These are phyloP conservation scores for Trebouxia sp. DNA, from an alignment of 139 green algal genomes.

Conservation along the genomic window DNA sequence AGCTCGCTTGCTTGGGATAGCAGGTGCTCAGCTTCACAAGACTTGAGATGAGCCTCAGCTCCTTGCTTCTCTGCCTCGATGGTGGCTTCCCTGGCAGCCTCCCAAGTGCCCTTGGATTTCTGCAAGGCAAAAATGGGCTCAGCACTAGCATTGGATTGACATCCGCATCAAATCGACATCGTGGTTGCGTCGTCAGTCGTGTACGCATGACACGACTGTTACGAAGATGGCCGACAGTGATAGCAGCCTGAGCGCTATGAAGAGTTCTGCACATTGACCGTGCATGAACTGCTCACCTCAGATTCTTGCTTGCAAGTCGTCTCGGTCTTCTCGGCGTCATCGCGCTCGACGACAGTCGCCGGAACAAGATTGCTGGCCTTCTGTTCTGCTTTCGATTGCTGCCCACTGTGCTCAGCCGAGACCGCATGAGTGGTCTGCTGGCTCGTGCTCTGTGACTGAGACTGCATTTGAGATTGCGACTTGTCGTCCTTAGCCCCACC, in stretches of 20 bases:
- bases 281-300: background rate
- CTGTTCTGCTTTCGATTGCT: background rate
- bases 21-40: conserved; percentile 7
- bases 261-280: too few species aligned
- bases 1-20: background rate
- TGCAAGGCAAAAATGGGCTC: too few species aligned
- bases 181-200: too few species aligned
- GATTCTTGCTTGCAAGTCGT: background rate
- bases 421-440: background rate
- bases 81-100: background rate
- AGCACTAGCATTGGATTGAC: too few species aligned
- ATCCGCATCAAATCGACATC: too few species aligned
- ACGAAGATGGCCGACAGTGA: too few species aligned
- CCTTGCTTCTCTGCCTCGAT: conserved; percentile 1
- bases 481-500: background rate
- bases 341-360: background rate
- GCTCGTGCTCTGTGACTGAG: background rate
- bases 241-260: too few species aligned
- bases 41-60: conserved; percentile 9
- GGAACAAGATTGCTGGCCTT: conserved; percentile 13
- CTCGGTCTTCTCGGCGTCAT: background rate
- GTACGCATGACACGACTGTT: too few species aligned
- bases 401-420: background rate
- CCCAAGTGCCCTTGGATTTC: conserved; percentile 15
- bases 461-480: too few species aligned